Evolutionary conservation across 306 rosid genomes (phyloP).

Genomic region (Cicer judaicum): DNA sequence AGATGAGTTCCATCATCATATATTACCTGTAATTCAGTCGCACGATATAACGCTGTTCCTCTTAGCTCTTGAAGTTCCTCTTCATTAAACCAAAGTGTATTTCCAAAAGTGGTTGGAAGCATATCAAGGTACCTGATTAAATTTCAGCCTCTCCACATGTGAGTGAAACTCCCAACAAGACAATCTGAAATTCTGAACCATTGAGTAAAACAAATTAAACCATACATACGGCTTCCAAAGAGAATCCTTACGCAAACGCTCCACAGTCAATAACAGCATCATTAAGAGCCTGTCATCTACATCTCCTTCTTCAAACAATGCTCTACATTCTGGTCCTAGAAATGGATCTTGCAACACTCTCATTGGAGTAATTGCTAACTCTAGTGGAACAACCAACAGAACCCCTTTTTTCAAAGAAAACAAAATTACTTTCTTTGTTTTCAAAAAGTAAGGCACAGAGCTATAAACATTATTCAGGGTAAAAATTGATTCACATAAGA

Average conservation of each 20-base stretch:
- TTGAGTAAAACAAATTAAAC: constrained; percentile 41
- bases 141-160: constrained; percentile 46
- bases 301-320: constrained; percentile 90
- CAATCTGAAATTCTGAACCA: constrained; percentile 26
- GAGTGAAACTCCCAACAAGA: constrained; percentile 43
- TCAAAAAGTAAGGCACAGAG: constrained; percentile 14
- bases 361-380: constrained; percentile 96
- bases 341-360: constrained; percentile 94
- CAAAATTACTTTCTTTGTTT: constrained; percentile 33
- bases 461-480: background rate
- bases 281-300: constrained; percentile 91
- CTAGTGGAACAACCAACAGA: constrained; percentile 81
- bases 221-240: constrained; percentile 93
- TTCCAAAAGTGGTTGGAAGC: constrained; percentile 83
- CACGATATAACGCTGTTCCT: constrained; percentile 81
- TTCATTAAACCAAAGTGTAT: constrained; percentile 89
- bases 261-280: constrained; percentile 79
- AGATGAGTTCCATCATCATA: constrained; percentile 30
- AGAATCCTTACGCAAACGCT: constrained; percentile 78
- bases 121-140: constrained; percentile 83
- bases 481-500: background rate
- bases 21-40: constrained; percentile 86
- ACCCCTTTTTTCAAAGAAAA: constrained; percentile 59
- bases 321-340: constrained; percentile 85
- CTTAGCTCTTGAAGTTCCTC: constrained; percentile 80